These are phyloP conservation scores for Apiotrichum veenhuisii DNA, from an alignment of 1,284 basidiomycete genomes.

Conservation along the genomic window DNA sequence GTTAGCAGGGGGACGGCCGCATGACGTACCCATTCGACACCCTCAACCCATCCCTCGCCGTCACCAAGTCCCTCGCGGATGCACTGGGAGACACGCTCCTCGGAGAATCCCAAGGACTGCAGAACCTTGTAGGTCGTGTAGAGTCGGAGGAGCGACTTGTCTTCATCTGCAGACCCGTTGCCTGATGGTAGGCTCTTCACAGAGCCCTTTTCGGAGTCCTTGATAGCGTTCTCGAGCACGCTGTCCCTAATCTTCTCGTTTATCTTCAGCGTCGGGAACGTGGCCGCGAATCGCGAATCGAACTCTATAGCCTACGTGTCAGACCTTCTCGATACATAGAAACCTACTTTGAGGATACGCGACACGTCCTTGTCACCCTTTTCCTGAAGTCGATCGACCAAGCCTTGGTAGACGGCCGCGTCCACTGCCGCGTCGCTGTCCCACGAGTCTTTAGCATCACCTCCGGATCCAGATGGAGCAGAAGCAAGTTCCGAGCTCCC, in stretches of 20 bases:
- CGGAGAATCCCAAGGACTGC: constrained; percentile 75
- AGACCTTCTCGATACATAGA: neutral
- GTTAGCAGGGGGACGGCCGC: constrained; percentile 4
- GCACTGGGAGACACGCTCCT: constrained; percentile 53
- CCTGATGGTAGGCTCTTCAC: neutral
- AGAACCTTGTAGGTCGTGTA: constrained; percentile 78
- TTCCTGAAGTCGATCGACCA: constrained; percentile 80
- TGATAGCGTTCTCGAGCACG: constrained; percentile 52
- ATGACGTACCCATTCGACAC: constrained; percentile 78
- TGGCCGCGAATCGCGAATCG: constrained; percentile 71
- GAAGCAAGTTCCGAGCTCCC: neutral
- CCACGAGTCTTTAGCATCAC: constrained; percentile 33
- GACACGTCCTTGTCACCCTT: constrained; percentile 83
- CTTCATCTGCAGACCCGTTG: constrained; percentile 49
- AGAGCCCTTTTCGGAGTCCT: constrained; percentile 37
- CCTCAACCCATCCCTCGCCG: constrained; percentile 77
- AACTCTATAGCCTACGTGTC: constrained; percentile 67
- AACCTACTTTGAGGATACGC: constrained; percentile 61
- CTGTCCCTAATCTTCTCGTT: constrained; percentile 60
- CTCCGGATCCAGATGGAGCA: neutral
- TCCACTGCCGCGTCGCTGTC: constrained; percentile 32
- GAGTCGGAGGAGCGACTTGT: constrained; percentile 68
- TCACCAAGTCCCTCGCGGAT: constrained; percentile 50
- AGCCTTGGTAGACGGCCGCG: constrained; percentile 30
- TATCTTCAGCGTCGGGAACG: constrained; percentile 63